phyloP scores from a whole-genome alignment of 306 rosid genomes.

The Luffa acutangula region DNA sequence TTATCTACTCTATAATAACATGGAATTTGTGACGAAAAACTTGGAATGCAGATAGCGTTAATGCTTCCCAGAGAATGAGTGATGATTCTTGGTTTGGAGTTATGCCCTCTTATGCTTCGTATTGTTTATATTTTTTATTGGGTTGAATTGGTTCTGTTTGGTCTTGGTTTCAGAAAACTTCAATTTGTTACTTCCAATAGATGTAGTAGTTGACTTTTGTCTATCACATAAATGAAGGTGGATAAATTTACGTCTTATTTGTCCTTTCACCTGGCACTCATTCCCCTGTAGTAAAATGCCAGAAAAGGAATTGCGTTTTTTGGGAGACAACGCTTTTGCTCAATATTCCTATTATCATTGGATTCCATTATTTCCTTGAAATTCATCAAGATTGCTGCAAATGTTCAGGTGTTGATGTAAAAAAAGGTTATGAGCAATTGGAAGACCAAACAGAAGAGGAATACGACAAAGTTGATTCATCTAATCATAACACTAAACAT shows the following conservation, averaged over 20 bases:
- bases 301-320: neutral
- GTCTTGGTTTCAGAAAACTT: neutral
- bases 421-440: conserved; percentile 14
- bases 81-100: neutral
- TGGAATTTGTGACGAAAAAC: neutral
- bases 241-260: neutral
- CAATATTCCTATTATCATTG: neutral
- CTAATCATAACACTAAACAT: conserved; percentile 14
- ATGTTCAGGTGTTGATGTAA: conserved; percentile 26
- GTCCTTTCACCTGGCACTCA: neutral
- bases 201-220: neutral
- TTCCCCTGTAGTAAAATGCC: neutral
- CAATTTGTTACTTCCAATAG: neutral
- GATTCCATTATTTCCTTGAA: neutral
- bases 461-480: conserved; percentile 17
- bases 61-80: neutral
- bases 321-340: neutral
- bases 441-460: conserved; percentile 22
- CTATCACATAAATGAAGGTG: neutral
- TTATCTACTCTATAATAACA: neutral
- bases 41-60: neutral
- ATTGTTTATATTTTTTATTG: neutral
- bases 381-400: conserved; percentile 10
- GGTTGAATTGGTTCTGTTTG: neutral
- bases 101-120: neutral